Evolutionary conservation across 2,329 filamentous ascomycete species (phyloP), one percentile per base, ranked within the genome.

Genomic region (Sclerotinia glacialis): DNA sequence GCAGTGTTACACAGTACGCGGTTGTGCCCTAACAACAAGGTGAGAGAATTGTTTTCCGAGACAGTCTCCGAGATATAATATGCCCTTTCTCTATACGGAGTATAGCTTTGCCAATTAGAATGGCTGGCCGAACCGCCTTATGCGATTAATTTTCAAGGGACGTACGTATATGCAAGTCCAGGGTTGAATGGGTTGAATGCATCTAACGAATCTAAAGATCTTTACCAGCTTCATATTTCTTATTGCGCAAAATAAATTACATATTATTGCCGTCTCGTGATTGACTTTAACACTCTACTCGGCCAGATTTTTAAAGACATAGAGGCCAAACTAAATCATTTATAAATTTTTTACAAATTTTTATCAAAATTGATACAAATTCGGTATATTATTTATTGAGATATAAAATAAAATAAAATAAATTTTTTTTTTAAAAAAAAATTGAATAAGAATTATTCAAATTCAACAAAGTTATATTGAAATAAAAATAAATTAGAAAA

Each of bases 201-300:
- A n/a, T 34, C 52, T 54, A 5, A 54, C 34, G 28, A 54, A n/a
- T 54, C 52, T 37, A 21, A 54, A 34, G 52, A 54, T 54, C 52
- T 54, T 54, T 28, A 34, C 18, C 52, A n/a, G 28, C 52, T 34
- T 37, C 21, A 34, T 21, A 14, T 37, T 34, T 34, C 28, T 54
- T 54, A 31, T 54, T 54, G n/a, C 52, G 52, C 31, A 54, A 34
- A 31, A n/a, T 34, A 54, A 54, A 12, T 9, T 40, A 40, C 37
- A 40, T 40, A 40, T 40, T 12, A 40, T 40, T 40, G 37, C 11
- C 37, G 14, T 40, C 37, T 18, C 16, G 31, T 31, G 52, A 54
- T 54, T 31, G 52, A 37, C 52, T 37, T 26, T 54, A 40, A 40
- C 37, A 40, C 28, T n/a, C n/a, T n/a, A n/a, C n/a, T n/a, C n/a